A percentile compares a stretch with the other conserved stretches of the same genome.
These are phyloP conservation scores for Melampsora americana DNA, from an alignment of 1,284 basidiomycete species.

Conservation along the genomic window DNA sequence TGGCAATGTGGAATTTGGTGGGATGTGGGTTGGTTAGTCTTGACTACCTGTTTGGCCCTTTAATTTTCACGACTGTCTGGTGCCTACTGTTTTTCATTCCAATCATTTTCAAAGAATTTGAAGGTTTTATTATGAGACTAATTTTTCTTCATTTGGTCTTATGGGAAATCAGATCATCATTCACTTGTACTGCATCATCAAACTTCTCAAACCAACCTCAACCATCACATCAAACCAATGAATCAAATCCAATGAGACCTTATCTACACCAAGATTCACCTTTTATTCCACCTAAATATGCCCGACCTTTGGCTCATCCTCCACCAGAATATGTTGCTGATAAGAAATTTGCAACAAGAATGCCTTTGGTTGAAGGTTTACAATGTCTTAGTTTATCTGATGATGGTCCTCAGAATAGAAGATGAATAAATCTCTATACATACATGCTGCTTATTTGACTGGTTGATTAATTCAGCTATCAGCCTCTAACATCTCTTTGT, in stretches of 20 bases:
- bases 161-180: conserved; percentile 24
- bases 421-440: no score
- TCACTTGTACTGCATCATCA: conserved; percentile 36
- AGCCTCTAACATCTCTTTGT: no score
- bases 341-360: no score
- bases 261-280: conserved; percentile 32
- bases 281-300: conserved; percentile 34
- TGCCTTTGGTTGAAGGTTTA: conserved; percentile 15
- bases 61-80: conserved; percentile 22
- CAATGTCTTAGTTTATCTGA: conserved; percentile 39
- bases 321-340: conserved; percentile 38
- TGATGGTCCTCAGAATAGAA: no score
- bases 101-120: not conserved
- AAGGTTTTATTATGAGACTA: not conserved
- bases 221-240: not conserved
- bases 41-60: conserved; percentile 36
- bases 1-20: conserved; percentile 43
- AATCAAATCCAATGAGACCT: conserved; percentile 35
- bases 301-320: no score
- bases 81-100: conserved; percentile 28
- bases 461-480: no score
- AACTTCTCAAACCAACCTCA: conserved; percentile 1
- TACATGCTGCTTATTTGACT: no score
- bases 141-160: not conserved
- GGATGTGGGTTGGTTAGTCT: conserved; percentile 41